A percentile compares a stretch with the other conserved stretches of the same genome.
Evolutionary conservation across 164 flowering plant species (phyloP).

Genomic region (Cinnamomum micranthum): DNA sequence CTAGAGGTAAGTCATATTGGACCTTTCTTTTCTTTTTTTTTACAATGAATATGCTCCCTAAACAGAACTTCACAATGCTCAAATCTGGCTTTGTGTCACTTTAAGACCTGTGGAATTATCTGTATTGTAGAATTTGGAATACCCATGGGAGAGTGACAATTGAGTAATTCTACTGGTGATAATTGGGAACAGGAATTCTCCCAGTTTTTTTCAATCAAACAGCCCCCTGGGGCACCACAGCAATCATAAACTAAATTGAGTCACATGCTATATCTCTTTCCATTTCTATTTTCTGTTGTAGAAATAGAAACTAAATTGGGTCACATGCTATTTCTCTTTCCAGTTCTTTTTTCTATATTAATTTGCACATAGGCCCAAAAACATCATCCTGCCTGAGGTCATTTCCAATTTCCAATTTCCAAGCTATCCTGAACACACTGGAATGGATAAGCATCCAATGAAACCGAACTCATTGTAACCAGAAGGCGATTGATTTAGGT

Average conservation of each 20-base stretch:
- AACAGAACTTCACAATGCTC: neutral
- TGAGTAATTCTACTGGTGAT: too few species aligned
- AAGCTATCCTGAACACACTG: neutral
- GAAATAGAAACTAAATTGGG: neutral
- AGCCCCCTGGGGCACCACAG: neutral
- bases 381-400: neutral
- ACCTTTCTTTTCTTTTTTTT: too few species aligned
- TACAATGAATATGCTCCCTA: neutral
- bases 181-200: too few species aligned
- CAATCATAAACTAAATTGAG: too few species aligned
- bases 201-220: too few species aligned
- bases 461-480: neutral
- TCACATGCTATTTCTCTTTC: neutral
- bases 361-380: neutral
- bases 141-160: too few species aligned
- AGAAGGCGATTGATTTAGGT: neutral
- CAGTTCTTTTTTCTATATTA: neutral
- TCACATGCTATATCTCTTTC: neutral
- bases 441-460: neutral
- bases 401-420: neutral
- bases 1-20: too few species aligned
- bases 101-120: too few species aligned
- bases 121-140: too few species aligned
- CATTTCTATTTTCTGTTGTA: neutral
- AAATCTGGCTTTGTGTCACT: too few species aligned